Base-by-base conservation (phyloP, 306 rosid species). In the Rubus idaeus region DNA sequence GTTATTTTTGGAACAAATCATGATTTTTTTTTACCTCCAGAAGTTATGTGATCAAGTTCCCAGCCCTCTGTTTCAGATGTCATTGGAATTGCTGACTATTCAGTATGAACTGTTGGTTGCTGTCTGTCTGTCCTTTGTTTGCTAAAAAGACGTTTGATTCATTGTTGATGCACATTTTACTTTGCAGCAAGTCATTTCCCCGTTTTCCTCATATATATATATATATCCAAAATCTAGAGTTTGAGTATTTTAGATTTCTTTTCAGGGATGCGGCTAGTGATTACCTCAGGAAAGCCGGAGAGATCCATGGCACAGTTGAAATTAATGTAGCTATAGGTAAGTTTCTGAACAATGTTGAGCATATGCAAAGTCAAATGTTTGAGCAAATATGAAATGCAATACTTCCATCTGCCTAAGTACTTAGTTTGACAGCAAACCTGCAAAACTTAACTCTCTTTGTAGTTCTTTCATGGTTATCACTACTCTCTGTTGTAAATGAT, bases 221-320 rank as follows among this genome's bases (percentile, higher is more conserved):
- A 23, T 23, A 23, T 23, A 23, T 23, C 26, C 26, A 23, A 23
- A 23, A 23, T 23, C 26, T n/a, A n/a, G n/a, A n/a, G n/a, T n/a
- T n/a, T n/a, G n/a, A n/a, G n/a, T n/a, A n/a, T n/a, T 64, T 72
- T 80, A 75, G 55, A 39, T 62, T 47, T 68, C 30, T 14, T 80
- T 83, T 53, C 90, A 95, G 96, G 85, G 79, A 20, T 40, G 89
- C 83, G 5, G 97, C 99, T 37, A 90, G 96, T 85, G 85, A 64
- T 79, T 89, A 95, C 84, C 89, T 95, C 77, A 83, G 84, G 87
- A 84, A 77, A 86, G 97, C 97, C 37, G 98, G 99, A 42, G 97
- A 92, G 79, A 79, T 86, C 74, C 99, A 88, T 18, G 96, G 78
- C 72, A 90, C 97, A 2, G 97, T 95, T 51, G 80, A 79, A 82